Percentiles rank a stretch among this genome's conserved stretches.
Evolutionary conservation across 345 rosid species (phyloP).

Genomic region (Euclidium syriacum): DNA sequence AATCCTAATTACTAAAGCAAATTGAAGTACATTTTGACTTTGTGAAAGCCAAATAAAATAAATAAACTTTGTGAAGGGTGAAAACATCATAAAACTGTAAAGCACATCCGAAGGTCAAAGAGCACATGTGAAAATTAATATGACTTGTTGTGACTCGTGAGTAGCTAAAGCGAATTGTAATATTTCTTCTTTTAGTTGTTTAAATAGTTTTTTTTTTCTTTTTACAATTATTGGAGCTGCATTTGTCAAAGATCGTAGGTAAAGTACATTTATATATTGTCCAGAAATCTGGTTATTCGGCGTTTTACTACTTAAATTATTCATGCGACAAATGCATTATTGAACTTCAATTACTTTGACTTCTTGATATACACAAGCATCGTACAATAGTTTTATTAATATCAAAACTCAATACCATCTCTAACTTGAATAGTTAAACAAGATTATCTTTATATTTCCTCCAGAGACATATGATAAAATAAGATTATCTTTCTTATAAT

Average conservation of each 20-base stretch:
- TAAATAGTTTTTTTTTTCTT: background rate
- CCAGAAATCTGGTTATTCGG: constrained; percentile 18
- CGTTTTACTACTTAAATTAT: constrained; percentile 19
- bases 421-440: background rate
- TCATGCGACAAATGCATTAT: constrained; percentile 22
- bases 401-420: background rate
- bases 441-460: constrained; percentile 7
- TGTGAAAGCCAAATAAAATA: background rate
- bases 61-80: background rate
- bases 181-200: background rate
- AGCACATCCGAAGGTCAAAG: constrained; percentile 24
- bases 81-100: constrained; percentile 4
- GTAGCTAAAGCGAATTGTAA: background rate
- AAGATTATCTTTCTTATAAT: background rate
- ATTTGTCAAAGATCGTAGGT: constrained; percentile 32
- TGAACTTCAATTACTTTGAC: constrained; percentile 11
- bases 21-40: constrained; percentile 17
- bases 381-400: background rate
- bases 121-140: constrained; percentile 27
- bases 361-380: constrained; percentile 3
- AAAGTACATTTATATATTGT: constrained; percentile 20
- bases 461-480: background rate
- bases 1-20: background rate
- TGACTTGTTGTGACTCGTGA: constrained; percentile 27
- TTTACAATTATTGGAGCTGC: constrained; percentile 21